Base-by-base conservation (phyloP, 1,284 basidiomycete genomes). In the Leccinum fallax region DNA sequence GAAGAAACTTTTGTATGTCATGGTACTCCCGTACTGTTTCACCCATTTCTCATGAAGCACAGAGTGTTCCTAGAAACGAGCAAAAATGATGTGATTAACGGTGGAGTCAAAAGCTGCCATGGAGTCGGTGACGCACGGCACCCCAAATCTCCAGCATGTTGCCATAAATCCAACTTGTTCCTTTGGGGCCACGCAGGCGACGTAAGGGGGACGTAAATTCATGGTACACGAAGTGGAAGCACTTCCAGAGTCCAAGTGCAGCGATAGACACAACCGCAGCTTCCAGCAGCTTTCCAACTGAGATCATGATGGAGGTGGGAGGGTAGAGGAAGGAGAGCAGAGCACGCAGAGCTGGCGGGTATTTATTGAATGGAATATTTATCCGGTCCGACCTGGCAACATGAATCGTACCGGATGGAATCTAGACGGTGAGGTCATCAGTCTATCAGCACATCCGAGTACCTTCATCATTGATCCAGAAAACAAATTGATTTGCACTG, bases 171-270 rank as follows among this genome's bases (percentile, higher is more conserved):
- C 78, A 79, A 67, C 81, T 83, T 1, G 75, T 65, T 61, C 68
- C 81, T 49, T 79, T 76, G 0, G 85, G 87, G 0, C 86, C 85
- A 8, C 79, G 84, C n/a, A 88, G 68, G 53, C 74, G 63, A 28
- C 79, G 77, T 10, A 86, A 63, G 0, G 83, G 78, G 1, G 83
- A 83, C 2, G 69, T 79, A 21, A 67, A 66, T 21, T 75, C 69
- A 16, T 51, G 64, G 19, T 68, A 56, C 5, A 58, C 26, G 34
- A 68, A 53, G 28, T 60, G 61, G 28, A 71, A 56, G n/a, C 74
- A n/a, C 40, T 74, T 73, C 65, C 75, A 80, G 5, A 78, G 43
- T 21, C 63, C 72, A 63, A 75, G 77, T 3, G 63, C 63, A 4
- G 62, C 53, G 11, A 76, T 7, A 32, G 57, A 67, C 2, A 55